These are phyloP conservation scores for Schizothecium vesticola DNA, from an alignment of 495 filamentous ascomycete species.

Conservation along the genomic window DNA sequence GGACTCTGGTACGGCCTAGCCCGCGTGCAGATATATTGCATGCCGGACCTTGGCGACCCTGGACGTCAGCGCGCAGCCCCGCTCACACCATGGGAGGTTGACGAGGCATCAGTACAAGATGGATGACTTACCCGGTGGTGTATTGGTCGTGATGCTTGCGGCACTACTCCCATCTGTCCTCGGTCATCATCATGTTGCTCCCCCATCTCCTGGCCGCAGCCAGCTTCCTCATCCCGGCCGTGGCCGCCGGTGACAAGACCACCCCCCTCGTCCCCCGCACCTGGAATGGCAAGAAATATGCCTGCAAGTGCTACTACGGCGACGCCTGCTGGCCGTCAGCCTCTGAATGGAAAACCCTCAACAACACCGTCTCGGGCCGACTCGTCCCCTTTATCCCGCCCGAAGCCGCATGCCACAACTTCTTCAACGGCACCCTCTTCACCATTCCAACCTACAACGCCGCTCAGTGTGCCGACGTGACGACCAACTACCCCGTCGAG, in stretches of 20 bases:
- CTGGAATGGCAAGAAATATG: slow-evolving; percentile 15
- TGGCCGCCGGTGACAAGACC: background rate
- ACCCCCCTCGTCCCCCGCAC: background rate
- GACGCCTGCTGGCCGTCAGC: slow-evolving; percentile 31
- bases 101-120: background rate
- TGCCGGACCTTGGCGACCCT: background rate
- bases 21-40: background rate
- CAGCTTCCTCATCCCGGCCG: background rate
- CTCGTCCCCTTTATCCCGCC: slow-evolving; percentile 23
- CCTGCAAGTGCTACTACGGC: slow-evolving; percentile 31
- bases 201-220: background rate
- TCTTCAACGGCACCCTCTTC: slow-evolving; percentile 18
- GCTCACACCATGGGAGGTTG: background rate
- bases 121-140: background rate
- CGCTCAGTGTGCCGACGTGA: slow-evolving; percentile 19
- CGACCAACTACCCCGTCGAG: slow-evolving; percentile 19
- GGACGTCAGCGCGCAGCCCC: background rate
- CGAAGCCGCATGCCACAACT: slow-evolving; percentile 26
- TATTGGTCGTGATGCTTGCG: background rate
- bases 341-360: slow-evolving; percentile 24
- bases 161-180: background rate
- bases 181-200: background rate
- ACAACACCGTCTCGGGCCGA: slow-evolving; percentile 25
- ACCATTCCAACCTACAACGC: slow-evolving; percentile 25
- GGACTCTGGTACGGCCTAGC: background rate